A percentile compares a stretch with the other conserved stretches of the same genome.
Conservation (phyloP, 345 rosid species). For the Eucalyptus curtisii region DNA sequence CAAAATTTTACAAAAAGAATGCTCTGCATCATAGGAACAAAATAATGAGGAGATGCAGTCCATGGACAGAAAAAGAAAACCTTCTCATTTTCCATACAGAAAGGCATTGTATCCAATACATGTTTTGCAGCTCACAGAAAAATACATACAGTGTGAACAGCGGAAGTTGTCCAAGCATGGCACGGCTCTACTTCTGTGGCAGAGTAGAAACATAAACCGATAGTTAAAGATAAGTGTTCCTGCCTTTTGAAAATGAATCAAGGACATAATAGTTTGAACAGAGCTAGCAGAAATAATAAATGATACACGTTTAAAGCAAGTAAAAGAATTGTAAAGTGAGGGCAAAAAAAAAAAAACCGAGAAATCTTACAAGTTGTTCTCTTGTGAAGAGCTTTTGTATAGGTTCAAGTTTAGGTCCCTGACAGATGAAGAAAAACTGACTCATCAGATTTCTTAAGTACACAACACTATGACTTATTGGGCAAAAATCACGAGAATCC, state of each 20-base stretch:
- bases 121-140: background rate
- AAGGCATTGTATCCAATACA: background rate
- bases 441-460: background rate
- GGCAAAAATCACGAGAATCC: background rate
- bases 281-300: background rate
- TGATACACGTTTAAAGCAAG: background rate
- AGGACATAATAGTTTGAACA: background rate
- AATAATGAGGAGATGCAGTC: background rate
- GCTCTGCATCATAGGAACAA: background rate
- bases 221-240: background rate
- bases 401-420: constrained; percentile 34
- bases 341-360: background rate
- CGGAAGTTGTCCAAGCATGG: constrained; percentile 22
- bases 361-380: constrained; percentile 14
- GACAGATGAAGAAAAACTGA: background rate
- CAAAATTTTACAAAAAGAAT: background rate
- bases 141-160: constrained; percentile 25
- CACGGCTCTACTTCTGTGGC: constrained; percentile 7
- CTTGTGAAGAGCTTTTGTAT: constrained; percentile 20
- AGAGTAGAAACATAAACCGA: background rate
- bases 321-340: background rate
- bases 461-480: background rate
- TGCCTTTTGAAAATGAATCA: background rate
- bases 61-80: background rate
- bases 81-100: background rate